phyloP scores from a whole-genome alignment of 257 asterid species.

The Fraxinus excelsior region DNA sequence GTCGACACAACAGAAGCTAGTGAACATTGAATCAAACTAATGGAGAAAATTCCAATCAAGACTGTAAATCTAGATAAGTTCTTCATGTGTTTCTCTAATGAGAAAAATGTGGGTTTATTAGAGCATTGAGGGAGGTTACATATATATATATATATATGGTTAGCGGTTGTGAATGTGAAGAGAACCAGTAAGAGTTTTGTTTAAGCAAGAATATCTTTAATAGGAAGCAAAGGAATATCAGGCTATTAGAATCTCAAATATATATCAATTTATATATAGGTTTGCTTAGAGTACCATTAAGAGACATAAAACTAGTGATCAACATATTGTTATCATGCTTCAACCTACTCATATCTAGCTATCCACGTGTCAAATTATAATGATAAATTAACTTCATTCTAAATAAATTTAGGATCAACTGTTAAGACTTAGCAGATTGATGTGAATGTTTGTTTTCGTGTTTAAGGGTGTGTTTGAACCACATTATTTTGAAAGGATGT shows the following conservation, averaged over 20 bases:
- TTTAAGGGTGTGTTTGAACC: too few species aligned
- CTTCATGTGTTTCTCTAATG: conserved; percentile 25
- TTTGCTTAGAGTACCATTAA: conserved; percentile 43
- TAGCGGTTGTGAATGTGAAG: conserved; percentile 31
- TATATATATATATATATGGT: conserved; percentile 41
- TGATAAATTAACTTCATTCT: background rate
- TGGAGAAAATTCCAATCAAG: conserved; percentile 15
- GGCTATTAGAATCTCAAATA: conserved; percentile 16
- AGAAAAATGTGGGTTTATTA: conserved; percentile 1
- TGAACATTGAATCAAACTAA: conserved; percentile 30
- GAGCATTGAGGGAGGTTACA: background rate
- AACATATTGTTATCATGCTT: conserved; percentile 31
- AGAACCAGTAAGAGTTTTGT: conserved; percentile 43
- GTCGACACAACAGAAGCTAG: conserved; percentile 66
- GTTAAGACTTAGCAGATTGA: too few species aligned
- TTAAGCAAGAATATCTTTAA: conserved; percentile 77
- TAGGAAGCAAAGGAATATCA: conserved; percentile 57
- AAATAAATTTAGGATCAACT: background rate
- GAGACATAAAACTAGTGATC: conserved; percentile 22
- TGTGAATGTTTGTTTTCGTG: background rate
- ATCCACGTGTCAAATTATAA: conserved; percentile 5
- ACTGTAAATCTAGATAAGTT: conserved; percentile 19
- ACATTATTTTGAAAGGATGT: too few species aligned
- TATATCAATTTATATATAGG: background rate
- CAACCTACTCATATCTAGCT: background rate